Base-by-base conservation (phyloP, 495 filamentous ascomycete genomes). In the Parachaetomium inaequale region DNA sequence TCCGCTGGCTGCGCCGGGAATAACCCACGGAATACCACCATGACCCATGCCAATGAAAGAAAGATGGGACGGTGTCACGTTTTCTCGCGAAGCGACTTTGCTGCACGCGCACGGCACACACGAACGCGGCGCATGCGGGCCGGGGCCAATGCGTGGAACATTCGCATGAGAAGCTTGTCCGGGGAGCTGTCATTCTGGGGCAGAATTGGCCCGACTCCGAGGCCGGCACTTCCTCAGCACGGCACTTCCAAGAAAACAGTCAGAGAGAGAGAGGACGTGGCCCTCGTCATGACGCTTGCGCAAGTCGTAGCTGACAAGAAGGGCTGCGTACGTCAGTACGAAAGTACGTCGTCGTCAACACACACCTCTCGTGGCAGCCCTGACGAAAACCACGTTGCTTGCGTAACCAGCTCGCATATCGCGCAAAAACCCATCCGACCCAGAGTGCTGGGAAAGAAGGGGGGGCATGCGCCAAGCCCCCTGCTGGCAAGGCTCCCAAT, bases 141-240 rank as follows among this genome's bases (percentile, higher is more conserved):
- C n/a, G n/a, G n/a, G n/a, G n/a, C n/a, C n/a, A n/a, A n/a, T 47
- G 36, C 50, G 15, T 42, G 46, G 21, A 19, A 14, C 26, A 1
- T 49, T 17, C 23, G 45, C 45, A 49, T 49, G 28, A 52, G 36
- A 7, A n/a, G n/a, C 26, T 36, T 34, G n/a, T n/a, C n/a, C n/a
- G n/a, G n/a, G n/a, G 40, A 4, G 10, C 19, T 34, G 28, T 36
- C 36, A 29, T 17, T 15, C 42, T 2, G 7, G 26, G 19, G 4
- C 10, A 23, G n/a, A 59, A 51, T 59, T 32, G 57, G 42, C 57
- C 56, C 57, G 58, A 42, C 31, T 59, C 58, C 58, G 58, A 59
- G 23, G 12, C 4, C 31, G 45, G 12, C 6, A 32, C 14, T 34
- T 43, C 14, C 47, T n/a, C n/a, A 46, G 8, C 42, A n/a, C 42